These are phyloP conservation scores for Penicillium odoratum DNA, from an alignment of 495 filamentous ascomycete species.

Conservation along the genomic window DNA sequence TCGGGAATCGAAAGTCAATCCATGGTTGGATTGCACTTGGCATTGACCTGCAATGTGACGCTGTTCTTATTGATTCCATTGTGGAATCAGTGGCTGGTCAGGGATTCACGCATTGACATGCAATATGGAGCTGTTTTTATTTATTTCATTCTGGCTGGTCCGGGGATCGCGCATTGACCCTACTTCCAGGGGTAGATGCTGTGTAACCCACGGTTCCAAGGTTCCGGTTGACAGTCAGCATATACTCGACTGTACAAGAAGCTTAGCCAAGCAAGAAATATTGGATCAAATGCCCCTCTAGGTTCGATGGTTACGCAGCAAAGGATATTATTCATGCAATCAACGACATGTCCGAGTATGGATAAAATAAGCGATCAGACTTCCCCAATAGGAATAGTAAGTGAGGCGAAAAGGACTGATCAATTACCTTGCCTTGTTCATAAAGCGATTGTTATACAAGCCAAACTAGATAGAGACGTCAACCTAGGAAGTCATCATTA, in stretches of 20 bases:
- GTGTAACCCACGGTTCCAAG: slow-evolving; percentile 7
- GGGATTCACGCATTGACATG: too few species aligned
- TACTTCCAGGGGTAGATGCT: slow-evolving; percentile 7
- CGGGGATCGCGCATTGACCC: slow-evolving; percentile 3
- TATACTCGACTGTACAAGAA: background rate
- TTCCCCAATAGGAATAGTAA: background rate
- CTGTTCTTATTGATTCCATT: too few species aligned
- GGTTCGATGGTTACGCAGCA: background rate
- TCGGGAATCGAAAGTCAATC: background rate
- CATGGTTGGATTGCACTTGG: background rate
- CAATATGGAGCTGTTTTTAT: too few species aligned
- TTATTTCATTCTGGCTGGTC: slow-evolving; percentile 4
- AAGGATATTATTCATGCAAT: too few species aligned
- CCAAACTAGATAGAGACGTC: too few species aligned
- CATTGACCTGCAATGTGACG: too few species aligned
- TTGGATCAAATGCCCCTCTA: too few species aligned
- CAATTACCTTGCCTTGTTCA: background rate
- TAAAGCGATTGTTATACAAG: too few species aligned
- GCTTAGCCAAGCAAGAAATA: too few species aligned
- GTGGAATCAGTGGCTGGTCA: too few species aligned
- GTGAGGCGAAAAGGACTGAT: background rate
- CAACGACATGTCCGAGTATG: background rate
- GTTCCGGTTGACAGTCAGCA: background rate
- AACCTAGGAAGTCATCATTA: too few species aligned
- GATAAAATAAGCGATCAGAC: background rate